Percentiles rank a stretch among this genome's conserved stretches.
Conservation (phyloP, 2,329 filamentous ascomycete genomes). For the Trichoderma sp. region DNA sequence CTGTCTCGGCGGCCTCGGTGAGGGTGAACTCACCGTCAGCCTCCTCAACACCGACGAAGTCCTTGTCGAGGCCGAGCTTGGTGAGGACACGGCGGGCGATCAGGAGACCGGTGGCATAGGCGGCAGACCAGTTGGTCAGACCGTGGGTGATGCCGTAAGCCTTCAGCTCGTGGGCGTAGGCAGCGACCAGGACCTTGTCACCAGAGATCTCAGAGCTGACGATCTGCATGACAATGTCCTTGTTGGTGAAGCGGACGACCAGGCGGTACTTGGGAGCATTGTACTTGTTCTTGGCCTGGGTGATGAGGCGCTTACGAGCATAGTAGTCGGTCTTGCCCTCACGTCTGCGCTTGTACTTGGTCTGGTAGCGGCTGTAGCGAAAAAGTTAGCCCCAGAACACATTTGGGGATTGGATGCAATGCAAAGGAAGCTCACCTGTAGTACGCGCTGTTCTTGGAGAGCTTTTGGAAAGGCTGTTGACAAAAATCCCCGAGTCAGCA, state of each 20-base stretch:
- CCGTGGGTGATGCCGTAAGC: conserved; percentile 97
- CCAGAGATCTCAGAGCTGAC: conserved; percentile 93
- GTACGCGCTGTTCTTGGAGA: conserved; percentile 97
- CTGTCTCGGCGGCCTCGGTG: conserved; percentile 88
- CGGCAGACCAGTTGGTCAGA: conserved; percentile 99
- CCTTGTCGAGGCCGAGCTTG: conserved; percentile 94
- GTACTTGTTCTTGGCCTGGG: conserved; percentile 99
- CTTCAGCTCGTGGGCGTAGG: conserved; percentile 97
- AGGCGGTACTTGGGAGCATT: conserved; percentile 99
- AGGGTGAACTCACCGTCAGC: conserved; percentile 92
- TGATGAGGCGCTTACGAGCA: conserved; percentile 98
- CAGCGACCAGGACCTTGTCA: conserved; percentile 92
- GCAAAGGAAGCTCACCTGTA: conserved; percentile 71
- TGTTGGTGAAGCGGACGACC: conserved; percentile 99
- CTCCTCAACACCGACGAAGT: conserved; percentile 95
- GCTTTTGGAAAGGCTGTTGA: conserved; percentile 82
- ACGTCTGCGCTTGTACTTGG: conserved; percentile 98
- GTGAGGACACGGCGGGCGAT: conserved; percentile 93
- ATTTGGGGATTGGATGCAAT: neutral
- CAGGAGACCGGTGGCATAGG: conserved; percentile 94
- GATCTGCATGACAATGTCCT: conserved; percentile 98
- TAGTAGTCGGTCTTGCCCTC: conserved; percentile 99
- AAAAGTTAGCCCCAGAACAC: conserved; percentile 26
- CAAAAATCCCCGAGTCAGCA: conserved; percentile 85
- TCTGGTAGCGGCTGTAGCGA: conserved; percentile 83